Base-by-base conservation (phyloP, 1,284 basidiomycete species). In the Xanthoconium separans region DNA sequence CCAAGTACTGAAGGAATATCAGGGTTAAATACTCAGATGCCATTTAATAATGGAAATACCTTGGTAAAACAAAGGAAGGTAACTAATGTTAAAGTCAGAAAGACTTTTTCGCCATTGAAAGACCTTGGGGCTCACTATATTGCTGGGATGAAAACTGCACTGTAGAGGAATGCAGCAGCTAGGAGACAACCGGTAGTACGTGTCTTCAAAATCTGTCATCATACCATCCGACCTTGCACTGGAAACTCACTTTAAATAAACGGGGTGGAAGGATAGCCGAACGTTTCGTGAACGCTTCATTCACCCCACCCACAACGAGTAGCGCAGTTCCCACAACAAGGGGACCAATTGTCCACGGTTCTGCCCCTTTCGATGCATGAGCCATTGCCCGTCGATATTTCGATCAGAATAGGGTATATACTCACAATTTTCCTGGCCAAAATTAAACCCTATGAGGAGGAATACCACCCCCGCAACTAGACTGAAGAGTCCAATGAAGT, bases 401-500 rank as follows among this genome's bases (percentile, higher is more conserved):
- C 27, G 7, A 31, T 42, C 16, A 0, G 3, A 31, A n/a, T 6
- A 41, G 8, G 9, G 24, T 8, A 16, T 34, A 40, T 51, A 70
- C 82, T 61, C 54, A 87, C 87, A 90, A 54, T 69, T 77, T 0
- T 77, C 82, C 66, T 89, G 83, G 57, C 88, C 82, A 58, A 80
- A 82, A 68, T 86, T 89, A 70, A 97, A 91, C 0, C 93, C 94
- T 22, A 96, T 73, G n/a, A 96, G 77, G 12, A 96, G 67, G 52
- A 86, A 85, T 7, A 92, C 79, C 10, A 92, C 81, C 0, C 89
- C 89, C 6, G 74, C 71, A 48, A 95, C 82, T 49, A 96, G 77
- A 39, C 93, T 74, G 20, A 79, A 57, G 10, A 93, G 76, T 2
- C 92, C 92, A 37, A 85, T 31, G 57, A 91, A 91, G 70, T 95